Percentiles rank a stretch among this genome's conserved stretches.
Evolutionary conservation across 2,329 filamentous ascomycete species (phyloP).

Genomic region (Hypoxylon sp.): DNA sequence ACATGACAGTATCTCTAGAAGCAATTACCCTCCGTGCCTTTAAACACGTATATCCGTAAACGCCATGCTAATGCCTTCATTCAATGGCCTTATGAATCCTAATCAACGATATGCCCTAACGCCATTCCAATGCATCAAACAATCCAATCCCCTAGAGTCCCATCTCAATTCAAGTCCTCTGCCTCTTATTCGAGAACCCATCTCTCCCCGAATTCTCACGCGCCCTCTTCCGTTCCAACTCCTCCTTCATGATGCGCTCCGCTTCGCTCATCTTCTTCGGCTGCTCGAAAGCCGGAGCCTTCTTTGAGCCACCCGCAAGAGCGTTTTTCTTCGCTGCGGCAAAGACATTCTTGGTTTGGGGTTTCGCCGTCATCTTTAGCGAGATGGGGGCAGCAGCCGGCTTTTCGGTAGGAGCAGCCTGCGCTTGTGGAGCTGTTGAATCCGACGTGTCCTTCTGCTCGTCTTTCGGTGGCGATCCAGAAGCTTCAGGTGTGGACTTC

Average conservation of each 20-base stretch:
- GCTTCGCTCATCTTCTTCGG: constrained; percentile 90
- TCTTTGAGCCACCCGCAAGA: constrained; percentile 71
- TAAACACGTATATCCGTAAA: constrained; percentile 4
- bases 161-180: constrained; percentile 53
- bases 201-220: constrained; percentile 62
- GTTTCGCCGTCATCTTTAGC: constrained; percentile 74
- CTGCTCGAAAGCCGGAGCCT: constrained; percentile 67
- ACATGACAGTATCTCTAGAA: neutral
- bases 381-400: constrained; percentile 62
- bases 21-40: neutral
- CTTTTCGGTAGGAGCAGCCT: constrained; percentile 48
- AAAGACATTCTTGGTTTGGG: constrained; percentile 84
- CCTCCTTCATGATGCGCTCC: constrained; percentile 89
- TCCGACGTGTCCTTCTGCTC: constrained; percentile 39
- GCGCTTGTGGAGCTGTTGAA: constrained; percentile 12
- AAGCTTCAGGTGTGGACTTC: constrained; percentile 42
- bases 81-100: neutral
- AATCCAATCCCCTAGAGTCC: neutral
- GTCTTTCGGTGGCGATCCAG: constrained; percentile 32
- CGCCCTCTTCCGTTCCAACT: constrained; percentile 77
- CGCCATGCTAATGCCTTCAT: constrained; percentile 26
- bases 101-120: constrained; percentile 46
- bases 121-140: constrained; percentile 44
- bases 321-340: constrained; percentile 76
- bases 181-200: constrained; percentile 66